Percentiles rank a stretch among this genome's conserved stretches.
Evolutionary conservation across 176 grass and related monocot species (phyloP).

Genomic region (Cenchrus americanus): DNA sequence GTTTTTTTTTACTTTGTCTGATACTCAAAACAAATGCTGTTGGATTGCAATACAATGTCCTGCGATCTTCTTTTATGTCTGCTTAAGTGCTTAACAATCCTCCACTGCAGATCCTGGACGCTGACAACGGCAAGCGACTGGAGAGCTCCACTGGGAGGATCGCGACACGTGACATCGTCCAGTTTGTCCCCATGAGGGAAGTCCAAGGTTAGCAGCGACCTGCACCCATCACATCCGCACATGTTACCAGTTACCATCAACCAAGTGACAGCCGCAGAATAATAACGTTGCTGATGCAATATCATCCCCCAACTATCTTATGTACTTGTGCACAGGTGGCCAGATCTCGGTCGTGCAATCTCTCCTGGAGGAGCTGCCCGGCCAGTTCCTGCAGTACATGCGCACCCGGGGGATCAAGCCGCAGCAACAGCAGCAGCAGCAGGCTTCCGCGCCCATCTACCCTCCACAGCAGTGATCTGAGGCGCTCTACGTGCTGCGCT

Average conservation of each 20-base stretch:
- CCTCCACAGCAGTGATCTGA: slow-evolving; percentile 30
- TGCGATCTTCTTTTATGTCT: neutral
- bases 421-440: neutral
- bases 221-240: neutral
- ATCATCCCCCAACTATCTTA: neutral
- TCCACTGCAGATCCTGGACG: slow-evolving; percentile 72
- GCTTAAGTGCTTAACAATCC: neutral
- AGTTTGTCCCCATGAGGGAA: slow-evolving; percentile 91
- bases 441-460: slow-evolving; percentile 8
- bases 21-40: slow-evolving; percentile 17
- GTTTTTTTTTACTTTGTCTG: slow-evolving; percentile 13
- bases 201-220: slow-evolving; percentile 60
- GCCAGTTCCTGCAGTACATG: slow-evolving; percentile 87
- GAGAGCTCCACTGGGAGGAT: slow-evolving; percentile 86
- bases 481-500: neutral
- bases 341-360: slow-evolving; percentile 81
- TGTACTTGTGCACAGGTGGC: slow-evolving; percentile 46
- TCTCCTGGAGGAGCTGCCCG: slow-evolving; percentile 88
- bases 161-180: slow-evolving; percentile 86
- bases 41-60: neutral
- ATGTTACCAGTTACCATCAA: neutral
- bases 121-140: slow-evolving; percentile 72
- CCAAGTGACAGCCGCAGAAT: neutral
- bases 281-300: neutral
- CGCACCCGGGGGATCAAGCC: slow-evolving; percentile 75